These are phyloP conservation scores for Rhynchospora tenuis DNA, from an alignment of 176 grass and related monocot species.

Conservation along the genomic window DNA sequence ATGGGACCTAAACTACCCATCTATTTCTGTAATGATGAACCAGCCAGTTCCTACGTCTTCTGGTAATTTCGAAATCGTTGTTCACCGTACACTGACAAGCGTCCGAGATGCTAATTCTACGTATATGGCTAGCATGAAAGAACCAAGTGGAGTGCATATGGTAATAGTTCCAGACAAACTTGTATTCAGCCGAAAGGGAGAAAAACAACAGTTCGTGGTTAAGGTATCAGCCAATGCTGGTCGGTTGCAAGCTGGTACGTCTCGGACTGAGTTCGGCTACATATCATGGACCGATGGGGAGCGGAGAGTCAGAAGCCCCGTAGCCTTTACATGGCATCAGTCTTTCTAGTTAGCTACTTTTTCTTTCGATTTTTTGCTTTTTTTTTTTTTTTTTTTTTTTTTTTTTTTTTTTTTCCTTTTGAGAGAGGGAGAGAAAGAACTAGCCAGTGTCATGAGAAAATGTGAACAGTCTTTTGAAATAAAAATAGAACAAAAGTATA, in stretches of 20 bases:
- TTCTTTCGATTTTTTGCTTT: not conserved
- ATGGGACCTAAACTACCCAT: slow-evolving; percentile 92
- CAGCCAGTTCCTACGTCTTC: slow-evolving; percentile 29
- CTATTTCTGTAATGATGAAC: slow-evolving; percentile 72
- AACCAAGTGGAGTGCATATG: slow-evolving; percentile 29
- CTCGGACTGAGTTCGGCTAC: slow-evolving; percentile 39
- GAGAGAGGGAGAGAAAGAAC: not conserved
- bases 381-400: not conserved
- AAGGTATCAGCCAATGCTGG: slow-evolving; percentile 25
- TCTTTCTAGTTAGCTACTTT: slow-evolving; percentile 28
- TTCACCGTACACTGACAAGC: slow-evolving; percentile 46
- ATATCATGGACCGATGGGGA: slow-evolving; percentile 71
- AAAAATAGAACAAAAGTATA: too few species aligned
- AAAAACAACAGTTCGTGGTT: slow-evolving; percentile 52
- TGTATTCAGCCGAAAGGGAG: slow-evolving; percentile 31
- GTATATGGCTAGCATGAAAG: slow-evolving; percentile 36
- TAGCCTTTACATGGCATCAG: slow-evolving; percentile 80
- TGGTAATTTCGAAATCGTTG: slow-evolving; percentile 45
- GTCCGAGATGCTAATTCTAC: slow-evolving; percentile 38
- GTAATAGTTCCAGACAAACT: slow-evolving; percentile 56
- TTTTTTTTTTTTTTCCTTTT: not conserved
- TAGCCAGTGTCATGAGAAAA: not conserved
- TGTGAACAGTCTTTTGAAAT: too few species aligned
- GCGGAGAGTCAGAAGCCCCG: slow-evolving; percentile 67
- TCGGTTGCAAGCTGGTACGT: not conserved